Evolutionary conservation across 2,329 filamentous ascomycete species (phyloP), one percentile per base, ranked within the genome.

Genomic region (Polytolypa hystricis): DNA sequence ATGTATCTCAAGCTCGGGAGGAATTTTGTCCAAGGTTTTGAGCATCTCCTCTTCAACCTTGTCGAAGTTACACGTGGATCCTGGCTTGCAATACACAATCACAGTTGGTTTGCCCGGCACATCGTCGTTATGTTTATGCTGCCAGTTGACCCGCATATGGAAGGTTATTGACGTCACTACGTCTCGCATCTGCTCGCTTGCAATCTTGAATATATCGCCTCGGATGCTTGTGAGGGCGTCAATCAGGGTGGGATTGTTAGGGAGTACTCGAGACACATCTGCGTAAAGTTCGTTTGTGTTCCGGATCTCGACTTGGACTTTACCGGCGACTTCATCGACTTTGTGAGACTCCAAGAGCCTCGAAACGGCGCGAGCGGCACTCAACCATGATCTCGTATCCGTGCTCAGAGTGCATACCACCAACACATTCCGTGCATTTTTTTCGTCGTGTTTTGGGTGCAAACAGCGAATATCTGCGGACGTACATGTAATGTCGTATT

Each of bases 11-110:
- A 35, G 11, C n/a, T n/a, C n/a, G n/a, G n/a, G n/a, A 3, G 32
- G 32, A 11, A 11, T 12, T 12, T 25, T 29, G 4, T 27, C 23
- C 8, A 35, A 25, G 9, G 29, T 3, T 9, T 35, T 9, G 9
- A 27, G 5, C 5, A 35, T 5, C 10, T 28, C 6, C 8, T 35
- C 33, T 15, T 35, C 33, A 3, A 12, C 19, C 16, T 14, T 6
- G n/a, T 35, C 12, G 11, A 27, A 28, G 21, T 35, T 14, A 5
- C 11, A 35, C 9, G 11, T n/a, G 5, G 20, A 6, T 5, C 33
- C 33, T 11, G 33, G 33, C 5, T 14, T 17, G 14, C 33, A 35
- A 25, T 3, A 35, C 6, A 35, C 33, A 11, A 35, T 28, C 12
- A 35, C 19, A 3, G 33, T 35, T 5, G 33, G 33, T 17, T 28